A percentile compares a stretch with the other conserved stretches of the same genome.
Evolutionary conservation across 1,139 yeast species (phyloP).

Genomic region (Candida labiduridarum): DNA sequence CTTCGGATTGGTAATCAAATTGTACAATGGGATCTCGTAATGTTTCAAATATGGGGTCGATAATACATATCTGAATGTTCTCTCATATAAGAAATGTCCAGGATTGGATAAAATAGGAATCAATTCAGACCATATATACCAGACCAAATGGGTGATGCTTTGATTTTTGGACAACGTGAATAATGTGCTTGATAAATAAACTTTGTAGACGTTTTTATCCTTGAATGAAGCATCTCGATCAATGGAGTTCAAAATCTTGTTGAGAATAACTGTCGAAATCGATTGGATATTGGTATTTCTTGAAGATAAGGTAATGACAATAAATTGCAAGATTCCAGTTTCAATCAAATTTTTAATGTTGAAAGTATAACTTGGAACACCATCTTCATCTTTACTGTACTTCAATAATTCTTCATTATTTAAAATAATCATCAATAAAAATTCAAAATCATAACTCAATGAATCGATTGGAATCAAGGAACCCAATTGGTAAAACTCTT

Average conservation of each 20-base stretch:
- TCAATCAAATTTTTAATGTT: conserved; percentile 63
- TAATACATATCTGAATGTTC: conserved; percentile 61
- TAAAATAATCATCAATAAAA: conserved; percentile 55
- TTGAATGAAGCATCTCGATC: conserved; percentile 40
- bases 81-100: conserved; percentile 72
- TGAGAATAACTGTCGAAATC: conserved; percentile 40
- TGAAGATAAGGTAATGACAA: conserved; percentile 53
- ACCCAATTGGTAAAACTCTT: conserved; percentile 23
- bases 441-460: conserved; percentile 59
- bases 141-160: conserved; percentile 41
- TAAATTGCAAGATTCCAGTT: conserved; percentile 57
- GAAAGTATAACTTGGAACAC: conserved; percentile 29
- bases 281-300: conserved; percentile 15
- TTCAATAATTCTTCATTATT: conserved; percentile 64
- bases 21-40: conserved; percentile 68
- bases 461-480: conserved; percentile 16
- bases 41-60: conserved; percentile 55
- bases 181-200: conserved; percentile 63
- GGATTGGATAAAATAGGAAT: conserved; percentile 65
- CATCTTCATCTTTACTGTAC: conserved; percentile 23
- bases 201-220: conserved; percentile 58
- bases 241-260: conserved; percentile 40
- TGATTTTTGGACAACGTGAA: conserved; percentile 36
- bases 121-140: conserved; percentile 54
- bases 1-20: conserved; percentile 42